Evolutionary conservation across 345 rosid species (phyloP).

Genomic region (Corchorus capsularis): DNA sequence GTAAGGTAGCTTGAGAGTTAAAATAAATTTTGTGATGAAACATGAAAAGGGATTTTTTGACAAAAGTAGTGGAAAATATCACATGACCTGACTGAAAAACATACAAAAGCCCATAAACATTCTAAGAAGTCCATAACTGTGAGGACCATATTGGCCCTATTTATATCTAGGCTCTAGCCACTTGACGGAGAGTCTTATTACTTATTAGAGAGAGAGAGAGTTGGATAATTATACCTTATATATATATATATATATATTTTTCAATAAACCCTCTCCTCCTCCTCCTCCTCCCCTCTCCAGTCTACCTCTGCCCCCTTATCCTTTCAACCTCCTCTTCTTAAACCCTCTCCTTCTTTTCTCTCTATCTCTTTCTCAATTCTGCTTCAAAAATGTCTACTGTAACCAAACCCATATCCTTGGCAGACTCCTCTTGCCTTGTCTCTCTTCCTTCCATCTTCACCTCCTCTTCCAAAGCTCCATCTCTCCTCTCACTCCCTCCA

Average conservation of each 20-base stretch:
- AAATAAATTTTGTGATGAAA: too few species aligned
- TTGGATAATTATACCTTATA: neutral
- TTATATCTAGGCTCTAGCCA: neutral
- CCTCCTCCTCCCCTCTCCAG: neutral
- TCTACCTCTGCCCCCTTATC: neutral
- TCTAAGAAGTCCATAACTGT: neutral
- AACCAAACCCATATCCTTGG: constrained; percentile 55
- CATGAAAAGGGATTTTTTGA: too few species aligned
- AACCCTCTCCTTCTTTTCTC: constrained; percentile 20
- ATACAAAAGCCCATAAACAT: neutral
- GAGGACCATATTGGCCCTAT: neutral
- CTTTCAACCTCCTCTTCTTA: neutral
- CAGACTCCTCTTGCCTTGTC: constrained; percentile 52
- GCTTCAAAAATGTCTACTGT: constrained; percentile 43
- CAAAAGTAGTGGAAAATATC: too few species aligned
- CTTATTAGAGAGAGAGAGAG: too few species aligned
- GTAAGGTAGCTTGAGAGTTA: too few species aligned
- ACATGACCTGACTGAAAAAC: neutral
- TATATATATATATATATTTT: too few species aligned
- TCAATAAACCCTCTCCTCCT: neutral
- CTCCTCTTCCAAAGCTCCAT: constrained; percentile 39
- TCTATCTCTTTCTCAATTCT: constrained; percentile 24
- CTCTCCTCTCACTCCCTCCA: constrained; percentile 33
- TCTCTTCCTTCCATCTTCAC: constrained; percentile 50
- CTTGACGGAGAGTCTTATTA: neutral